Evolutionary conservation across 192 early-diverging fungal genomes (phyloP).

Genomic region (Pilaira anomala): DNA sequence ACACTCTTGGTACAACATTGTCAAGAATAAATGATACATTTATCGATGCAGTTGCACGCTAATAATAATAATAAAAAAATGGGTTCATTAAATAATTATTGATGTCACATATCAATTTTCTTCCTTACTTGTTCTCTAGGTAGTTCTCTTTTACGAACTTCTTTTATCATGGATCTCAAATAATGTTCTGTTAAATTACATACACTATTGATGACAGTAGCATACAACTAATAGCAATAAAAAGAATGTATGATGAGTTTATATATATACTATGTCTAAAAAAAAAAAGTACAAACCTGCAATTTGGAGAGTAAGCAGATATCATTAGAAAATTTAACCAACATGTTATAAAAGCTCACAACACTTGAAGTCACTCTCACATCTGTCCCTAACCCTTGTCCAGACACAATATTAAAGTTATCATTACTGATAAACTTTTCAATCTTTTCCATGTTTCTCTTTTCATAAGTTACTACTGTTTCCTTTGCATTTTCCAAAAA

Average conservation of each 20-base stretch:
- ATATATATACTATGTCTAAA: background rate
- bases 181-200: constrained; percentile 64
- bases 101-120: background rate
- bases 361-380: constrained; percentile 64
- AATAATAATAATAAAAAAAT: background rate
- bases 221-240: no score
- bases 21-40: constrained; percentile 57
- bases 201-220: constrained; percentile 62
- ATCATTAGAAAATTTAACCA: constrained; percentile 72
- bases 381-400: constrained; percentile 46
- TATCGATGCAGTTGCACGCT: constrained; percentile 43
- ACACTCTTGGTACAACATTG: constrained; percentile 54
- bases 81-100: background rate
- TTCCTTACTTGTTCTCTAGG: constrained; percentile 44
- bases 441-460: constrained; percentile 58
- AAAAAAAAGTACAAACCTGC: constrained; percentile 40
- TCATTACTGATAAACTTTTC: constrained; percentile 68
- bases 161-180: constrained; percentile 53
- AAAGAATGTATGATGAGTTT: no score
- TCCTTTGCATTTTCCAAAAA: constrained; percentile 72
- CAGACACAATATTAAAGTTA: constrained; percentile 56
- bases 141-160: constrained; percentile 39
- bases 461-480: constrained; percentile 69
- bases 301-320: constrained; percentile 66
- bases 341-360: constrained; percentile 61